These are phyloP conservation scores for Spizellomyces punctatus DNA, from an alignment of 192 early-diverging fungal species.

Conservation along the genomic window DNA sequence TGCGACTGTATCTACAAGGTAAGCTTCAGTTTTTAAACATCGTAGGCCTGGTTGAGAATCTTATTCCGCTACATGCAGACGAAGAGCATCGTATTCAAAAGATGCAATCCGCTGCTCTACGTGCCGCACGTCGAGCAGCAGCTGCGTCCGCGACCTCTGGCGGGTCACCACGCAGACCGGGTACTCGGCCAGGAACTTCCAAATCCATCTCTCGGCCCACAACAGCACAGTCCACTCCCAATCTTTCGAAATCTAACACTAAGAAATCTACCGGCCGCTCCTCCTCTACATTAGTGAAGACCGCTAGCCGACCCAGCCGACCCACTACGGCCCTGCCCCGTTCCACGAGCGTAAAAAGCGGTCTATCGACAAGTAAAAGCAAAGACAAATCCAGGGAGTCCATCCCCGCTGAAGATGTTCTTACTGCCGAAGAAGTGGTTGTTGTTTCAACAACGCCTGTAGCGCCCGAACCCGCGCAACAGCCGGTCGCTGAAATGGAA, in stretches of 20 bases:
- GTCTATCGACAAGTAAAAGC: background rate
- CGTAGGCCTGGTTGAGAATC: background rate
- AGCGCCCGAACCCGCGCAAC: background rate
- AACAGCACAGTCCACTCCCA: background rate
- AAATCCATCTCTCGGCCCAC: background rate
- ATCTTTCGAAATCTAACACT: background rate
- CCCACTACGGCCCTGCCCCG: background rate
- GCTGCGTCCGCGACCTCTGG: background rate
- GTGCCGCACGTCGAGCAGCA: background rate
- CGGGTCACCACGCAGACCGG: background rate
- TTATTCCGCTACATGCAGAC: background rate
- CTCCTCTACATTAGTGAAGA: background rate
- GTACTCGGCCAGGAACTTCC: background rate
- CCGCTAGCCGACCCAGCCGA: background rate
- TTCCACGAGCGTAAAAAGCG: background rate
- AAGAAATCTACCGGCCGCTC: background rate
- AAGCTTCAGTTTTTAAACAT: background rate
- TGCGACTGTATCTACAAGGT: constrained; percentile 8
- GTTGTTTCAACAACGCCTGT: background rate
- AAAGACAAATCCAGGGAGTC: background rate
- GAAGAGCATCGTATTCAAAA: constrained; percentile 3
- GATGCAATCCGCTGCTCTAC: background rate
- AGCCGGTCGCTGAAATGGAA: background rate
- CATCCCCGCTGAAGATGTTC: background rate
- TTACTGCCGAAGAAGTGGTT: background rate